Base-by-base conservation (phyloP, 1,284 basidiomycete genomes). In the Pyrrhoderma noxium region DNA sequence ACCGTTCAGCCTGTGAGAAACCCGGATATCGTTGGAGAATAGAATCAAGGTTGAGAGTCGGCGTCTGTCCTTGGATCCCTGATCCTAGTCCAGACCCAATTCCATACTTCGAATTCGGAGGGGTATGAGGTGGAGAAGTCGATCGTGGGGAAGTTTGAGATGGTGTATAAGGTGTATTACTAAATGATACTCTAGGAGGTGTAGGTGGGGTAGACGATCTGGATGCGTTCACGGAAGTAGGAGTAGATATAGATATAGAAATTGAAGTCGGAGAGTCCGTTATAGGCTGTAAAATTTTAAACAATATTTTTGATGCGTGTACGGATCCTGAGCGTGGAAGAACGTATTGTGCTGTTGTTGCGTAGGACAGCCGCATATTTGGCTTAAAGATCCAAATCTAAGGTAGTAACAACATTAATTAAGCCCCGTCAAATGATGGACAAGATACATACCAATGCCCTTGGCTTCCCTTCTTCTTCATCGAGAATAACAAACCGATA, bases 321-420 rank as follows among this genome's bases (percentile, higher is more conserved):
- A 87, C 76, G 3, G 77, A 77, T 7, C 74, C 83, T 47, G 67
- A 76, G 63, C 78, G 78, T 5, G 83, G 77, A 27, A 89, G 71
- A 3, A 77, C 64, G 52, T 78, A 80, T 18, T 75, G 71, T 14
- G 68, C 68, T 4, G 75, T 68, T 3, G 76, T 72, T 42, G 74
- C 73, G 62, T 92, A 93, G 1, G 89, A 77, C 23, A 94, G 67
- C 9, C 79, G 78, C 58, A 94, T 80, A 54, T 74, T 81, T 0
- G 91, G 90, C 64, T 93, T 94, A 76, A 95, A 94, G 18, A 94
- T 65, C 92, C 92, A 94, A 9, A 93, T 72, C 87, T 89, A 49
- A 31, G 21, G 19, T 47, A 56, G 25, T 27, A 27, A 0, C 7
- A 49, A n/a, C 23, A 27, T 18, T 18, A 11, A 23, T 21, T 22